phyloP scores from a whole-genome alignment of 306 rosid species.

The Psophocarpus tetragonolobus region DNA sequence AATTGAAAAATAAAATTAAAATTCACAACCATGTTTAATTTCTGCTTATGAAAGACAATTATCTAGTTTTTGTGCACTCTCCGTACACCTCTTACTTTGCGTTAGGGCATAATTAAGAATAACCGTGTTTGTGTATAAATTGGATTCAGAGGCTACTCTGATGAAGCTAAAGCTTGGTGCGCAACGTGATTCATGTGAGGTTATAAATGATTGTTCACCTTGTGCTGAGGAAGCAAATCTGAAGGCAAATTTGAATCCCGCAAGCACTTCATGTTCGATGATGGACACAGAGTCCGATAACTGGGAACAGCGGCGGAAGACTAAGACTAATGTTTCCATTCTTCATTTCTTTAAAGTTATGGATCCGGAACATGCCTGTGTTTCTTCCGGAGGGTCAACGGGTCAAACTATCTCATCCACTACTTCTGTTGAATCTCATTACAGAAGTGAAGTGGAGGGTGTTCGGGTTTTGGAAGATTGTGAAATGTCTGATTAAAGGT shows the following conservation, averaged over 20 bases:
- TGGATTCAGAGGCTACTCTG: slow-evolving; percentile 77
- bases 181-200: slow-evolving; percentile 39
- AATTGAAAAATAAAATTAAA: background rate
- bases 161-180: slow-evolving; percentile 85
- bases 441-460: slow-evolving; percentile 37
- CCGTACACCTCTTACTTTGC: background rate
- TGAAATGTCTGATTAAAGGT: slow-evolving; percentile 22
- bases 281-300: slow-evolving; percentile 44
- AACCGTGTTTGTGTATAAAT: background rate
- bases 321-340: slow-evolving; percentile 47
- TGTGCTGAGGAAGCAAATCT: slow-evolving; percentile 38
- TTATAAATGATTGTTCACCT: slow-evolving; percentile 39
- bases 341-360: slow-evolving; percentile 56
- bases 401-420: slow-evolving; percentile 38
- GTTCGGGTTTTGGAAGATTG: slow-evolving; percentile 20
- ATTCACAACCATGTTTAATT: background rate
- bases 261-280: slow-evolving; percentile 25
- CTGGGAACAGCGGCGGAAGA: slow-evolving; percentile 33
- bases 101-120: background rate
- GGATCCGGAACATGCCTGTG: slow-evolving; percentile 25
- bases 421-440: slow-evolving; percentile 38
- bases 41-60: background rate
- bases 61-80: background rate
- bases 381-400: slow-evolving; percentile 28
- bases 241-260: slow-evolving; percentile 18